phyloP scores from a whole-genome alignment of 495 filamentous ascomycete species.

The Talaromyces stipitatus region DNA sequence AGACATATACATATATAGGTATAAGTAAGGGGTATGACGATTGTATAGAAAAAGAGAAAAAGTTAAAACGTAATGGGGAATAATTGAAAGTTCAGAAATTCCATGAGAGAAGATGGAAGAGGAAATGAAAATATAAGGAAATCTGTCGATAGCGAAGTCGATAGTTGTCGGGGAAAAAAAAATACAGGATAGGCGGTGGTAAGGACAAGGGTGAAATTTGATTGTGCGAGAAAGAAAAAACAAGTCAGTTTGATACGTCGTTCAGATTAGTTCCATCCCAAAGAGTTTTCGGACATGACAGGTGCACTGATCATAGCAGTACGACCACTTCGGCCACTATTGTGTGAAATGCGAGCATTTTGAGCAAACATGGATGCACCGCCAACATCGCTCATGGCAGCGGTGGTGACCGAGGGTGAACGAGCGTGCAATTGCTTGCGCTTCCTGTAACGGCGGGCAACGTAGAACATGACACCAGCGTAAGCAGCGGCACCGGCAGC shows the following conservation, averaged over 20 bases:
- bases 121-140: background rate
- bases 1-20: background rate
- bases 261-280: conserved; percentile 82
- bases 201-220: background rate
- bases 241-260: background rate
- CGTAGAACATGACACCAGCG: conserved; percentile 96
- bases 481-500: conserved; percentile 81
- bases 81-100: conserved; percentile 1
- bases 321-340: conserved; percentile 62
- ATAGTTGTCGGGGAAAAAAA: background rate
- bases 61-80: conserved; percentile 7
- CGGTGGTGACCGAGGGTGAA: conserved; percentile 50
- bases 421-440: conserved; percentile 74
- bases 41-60: background rate
- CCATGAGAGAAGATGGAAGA: background rate
- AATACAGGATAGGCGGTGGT: background rate
- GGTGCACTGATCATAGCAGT: conserved; percentile 74
- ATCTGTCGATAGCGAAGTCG: background rate
- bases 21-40: background rate
- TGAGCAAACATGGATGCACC: conserved; percentile 22
- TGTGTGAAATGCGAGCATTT: conserved; percentile 41
- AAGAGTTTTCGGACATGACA: conserved; percentile 93
- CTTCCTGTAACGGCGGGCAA: conserved; percentile 88
- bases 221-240: background rate
- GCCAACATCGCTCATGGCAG: conserved; percentile 38